Conservation (phyloP, 345 rosid species). For the Salix koriyanagi region DNA sequence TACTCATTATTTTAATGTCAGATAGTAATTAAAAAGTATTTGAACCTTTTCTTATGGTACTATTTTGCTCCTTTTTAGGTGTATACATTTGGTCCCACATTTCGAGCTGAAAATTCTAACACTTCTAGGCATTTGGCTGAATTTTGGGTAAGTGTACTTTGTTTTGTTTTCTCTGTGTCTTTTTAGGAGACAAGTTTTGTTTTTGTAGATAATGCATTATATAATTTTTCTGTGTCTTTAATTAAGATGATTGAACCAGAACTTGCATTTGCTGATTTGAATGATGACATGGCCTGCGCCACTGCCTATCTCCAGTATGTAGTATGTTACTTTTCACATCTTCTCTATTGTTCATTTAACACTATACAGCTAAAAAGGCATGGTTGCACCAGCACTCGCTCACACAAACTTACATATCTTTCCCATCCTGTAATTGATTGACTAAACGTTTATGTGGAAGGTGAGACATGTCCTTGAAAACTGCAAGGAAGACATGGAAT, state of each 20-base stretch:
- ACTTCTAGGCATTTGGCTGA: constrained; percentile 96
- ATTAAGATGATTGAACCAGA: constrained; percentile 97
- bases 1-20: constrained; percentile 2
- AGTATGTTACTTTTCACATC: constrained; percentile 76
- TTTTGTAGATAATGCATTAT: background rate
- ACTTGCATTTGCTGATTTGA: constrained; percentile 94
- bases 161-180: background rate
- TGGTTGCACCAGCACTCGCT: background rate
- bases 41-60: background rate
- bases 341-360: constrained; percentile 24
- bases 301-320: constrained; percentile 99
- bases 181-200: constrained; percentile 5
- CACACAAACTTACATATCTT: background rate
- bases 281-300: constrained; percentile 99
- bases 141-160: constrained; percentile 65
- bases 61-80: constrained; percentile 40
- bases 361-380: constrained; percentile 7
- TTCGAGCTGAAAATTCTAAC: constrained; percentile 95
- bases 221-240: constrained; percentile 14
- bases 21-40: constrained; percentile 1
- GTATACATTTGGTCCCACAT: constrained; percentile 97
- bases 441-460: constrained; percentile 37
- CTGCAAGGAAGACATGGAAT: constrained; percentile 98
- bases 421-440: constrained; percentile 12
- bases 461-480: constrained; percentile 78